Evolutionary conservation across 1,284 basidiomycete genomes (phyloP).

Genomic region (Cryptococcus sp.): DNA sequence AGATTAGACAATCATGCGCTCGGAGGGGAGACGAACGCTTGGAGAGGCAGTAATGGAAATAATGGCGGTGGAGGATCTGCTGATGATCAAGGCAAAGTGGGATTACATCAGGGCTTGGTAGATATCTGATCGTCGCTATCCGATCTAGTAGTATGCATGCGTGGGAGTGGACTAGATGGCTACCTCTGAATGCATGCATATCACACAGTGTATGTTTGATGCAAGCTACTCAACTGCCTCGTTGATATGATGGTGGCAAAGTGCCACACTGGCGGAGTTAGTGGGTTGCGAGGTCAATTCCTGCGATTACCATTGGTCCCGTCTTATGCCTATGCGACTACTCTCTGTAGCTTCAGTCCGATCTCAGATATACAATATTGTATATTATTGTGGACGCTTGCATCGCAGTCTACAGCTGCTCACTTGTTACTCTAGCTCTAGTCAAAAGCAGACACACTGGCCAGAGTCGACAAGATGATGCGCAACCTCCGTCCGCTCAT

Average conservation of each 20-base stretch:
- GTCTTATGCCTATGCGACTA: too few species aligned
- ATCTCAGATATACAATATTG: too few species aligned
- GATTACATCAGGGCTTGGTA: constrained; percentile 41
- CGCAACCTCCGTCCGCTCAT: constrained; percentile 44
- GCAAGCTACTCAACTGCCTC: neutral
- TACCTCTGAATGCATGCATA: too few species aligned
- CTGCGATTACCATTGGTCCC: neutral
- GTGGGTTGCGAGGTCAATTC: neutral
- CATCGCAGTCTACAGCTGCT: too few species aligned
- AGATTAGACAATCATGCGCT: constrained; percentile 16
- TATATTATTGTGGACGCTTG: too few species aligned
- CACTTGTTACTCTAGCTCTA: neutral
- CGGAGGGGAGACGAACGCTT: constrained; percentile 38
- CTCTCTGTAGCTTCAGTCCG: too few species aligned
- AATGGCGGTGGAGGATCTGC: constrained; percentile 4
- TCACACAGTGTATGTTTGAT: too few species aligned
- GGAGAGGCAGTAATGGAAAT: constrained; percentile 26
- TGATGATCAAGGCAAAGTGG: constrained; percentile 21
- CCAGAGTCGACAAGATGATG: constrained; percentile 38
- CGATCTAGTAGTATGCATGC: neutral
- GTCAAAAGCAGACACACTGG: neutral
- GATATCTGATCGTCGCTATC: constrained; percentile 26
- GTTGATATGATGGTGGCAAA: neutral
- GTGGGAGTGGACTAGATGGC: neutral
- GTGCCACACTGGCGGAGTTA: constrained; percentile 16